Evolutionary conservation across 2,329 filamentous ascomycete genomes (phyloP).

Genomic region (Aureobasidium lini): DNA sequence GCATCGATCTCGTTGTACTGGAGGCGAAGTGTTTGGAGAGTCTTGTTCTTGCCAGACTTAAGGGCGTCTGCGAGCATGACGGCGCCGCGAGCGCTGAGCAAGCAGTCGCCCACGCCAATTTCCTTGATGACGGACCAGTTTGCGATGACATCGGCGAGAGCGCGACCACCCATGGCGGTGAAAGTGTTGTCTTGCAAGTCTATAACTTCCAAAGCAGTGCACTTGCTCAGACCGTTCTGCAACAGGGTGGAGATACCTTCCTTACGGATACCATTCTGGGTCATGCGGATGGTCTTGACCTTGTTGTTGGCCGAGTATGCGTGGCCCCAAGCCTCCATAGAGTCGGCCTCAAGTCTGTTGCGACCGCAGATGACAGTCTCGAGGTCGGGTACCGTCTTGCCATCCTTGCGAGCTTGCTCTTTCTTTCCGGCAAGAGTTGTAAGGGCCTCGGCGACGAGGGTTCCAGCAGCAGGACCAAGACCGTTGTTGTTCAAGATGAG

Average conservation of each 20-base stretch:
- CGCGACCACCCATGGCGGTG: conserved; percentile 69
- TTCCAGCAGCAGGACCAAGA: conserved; percentile 83
- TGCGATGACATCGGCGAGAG: conserved; percentile 65
- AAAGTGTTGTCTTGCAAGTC: conserved; percentile 99
- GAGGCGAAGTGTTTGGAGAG: conserved; percentile 72
- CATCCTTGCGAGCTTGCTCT: conserved; percentile 63
- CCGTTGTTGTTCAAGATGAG: conserved; percentile 98
- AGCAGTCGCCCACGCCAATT: conserved; percentile 81
- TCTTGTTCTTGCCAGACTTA: conserved; percentile 64
- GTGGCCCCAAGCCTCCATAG: conserved; percentile 91
- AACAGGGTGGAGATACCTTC: conserved; percentile 83
- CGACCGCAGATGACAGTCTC: conserved; percentile 97
- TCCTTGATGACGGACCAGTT: conserved; percentile 72
- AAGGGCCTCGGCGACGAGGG: conserved; percentile 80
- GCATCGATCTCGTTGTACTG: conserved; percentile 93
- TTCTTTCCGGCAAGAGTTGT: conserved; percentile 78
- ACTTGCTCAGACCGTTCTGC: conserved; percentile 66
- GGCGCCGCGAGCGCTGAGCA: conserved; percentile 71
- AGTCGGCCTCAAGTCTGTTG: conserved; percentile 91
- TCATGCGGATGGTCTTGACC: conserved; percentile 87
- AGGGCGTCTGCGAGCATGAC: conserved; percentile 67
- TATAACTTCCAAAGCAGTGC: conserved; percentile 62
- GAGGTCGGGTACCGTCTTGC: conserved; percentile 66
- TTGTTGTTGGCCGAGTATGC: conserved; percentile 73
- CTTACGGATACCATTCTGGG: conserved; percentile 93